A percentile compares a stretch with the other conserved stretches of the same genome.
These are phyloP conservation scores for Blepharisma japonicum DNA, from an alignment of 73 alveolate species.

Conservation along the genomic window DNA sequence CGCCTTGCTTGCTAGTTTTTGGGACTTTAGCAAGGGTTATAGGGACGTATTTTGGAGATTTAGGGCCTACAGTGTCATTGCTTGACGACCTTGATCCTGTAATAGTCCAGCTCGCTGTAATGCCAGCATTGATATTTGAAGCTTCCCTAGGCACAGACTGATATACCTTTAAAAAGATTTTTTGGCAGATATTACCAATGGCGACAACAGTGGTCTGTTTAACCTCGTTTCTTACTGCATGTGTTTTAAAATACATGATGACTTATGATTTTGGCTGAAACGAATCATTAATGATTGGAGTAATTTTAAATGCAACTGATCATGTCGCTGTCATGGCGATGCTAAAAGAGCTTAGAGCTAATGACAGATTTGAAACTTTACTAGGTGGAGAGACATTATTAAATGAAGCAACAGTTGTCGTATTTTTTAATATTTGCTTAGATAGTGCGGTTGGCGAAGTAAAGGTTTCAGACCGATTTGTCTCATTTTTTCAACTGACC, in stretches of 20 bases:
- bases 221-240: constrained; percentile 38
- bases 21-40: background rate
- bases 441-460: constrained; percentile 22
- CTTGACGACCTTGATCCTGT: constrained; percentile 8
- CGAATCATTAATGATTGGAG: constrained; percentile 48
- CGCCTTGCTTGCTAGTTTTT: constrained; percentile 12
- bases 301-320: constrained; percentile 47
- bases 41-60: background rate
- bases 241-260: constrained; percentile 32
- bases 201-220: constrained; percentile 27
- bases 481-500: constrained; percentile 35
- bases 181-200: constrained; percentile 10
- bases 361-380: constrained; percentile 38
- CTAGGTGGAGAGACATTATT: constrained; percentile 50
- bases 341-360: constrained; percentile 43
- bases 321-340: constrained; percentile 55
- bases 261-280: constrained; percentile 41
- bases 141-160: constrained; percentile 32
- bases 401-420: constrained; percentile 50
- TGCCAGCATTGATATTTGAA: constrained; percentile 36
- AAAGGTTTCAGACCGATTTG: constrained; percentile 25
- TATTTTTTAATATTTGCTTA: constrained; percentile 33
- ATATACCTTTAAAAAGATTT: constrained; percentile 13
- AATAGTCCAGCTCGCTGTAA: background rate
- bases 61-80: background rate